phyloP scores from a whole-genome alignment of 345 rosid genomes.

The Euclidium syriacum region DNA sequence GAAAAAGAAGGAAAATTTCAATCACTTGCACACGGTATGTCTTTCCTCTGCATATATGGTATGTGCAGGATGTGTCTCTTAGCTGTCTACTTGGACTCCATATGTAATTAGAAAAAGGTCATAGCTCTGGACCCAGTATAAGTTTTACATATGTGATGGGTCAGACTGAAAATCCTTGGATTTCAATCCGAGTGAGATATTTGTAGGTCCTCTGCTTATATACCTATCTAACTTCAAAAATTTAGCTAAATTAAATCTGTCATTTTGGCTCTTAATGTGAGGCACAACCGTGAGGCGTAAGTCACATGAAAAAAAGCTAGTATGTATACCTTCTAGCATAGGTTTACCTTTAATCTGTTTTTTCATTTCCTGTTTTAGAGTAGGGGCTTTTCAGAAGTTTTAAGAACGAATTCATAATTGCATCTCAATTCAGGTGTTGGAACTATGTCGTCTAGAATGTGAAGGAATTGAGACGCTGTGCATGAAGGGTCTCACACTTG shows the following conservation, averaged over 20 bases:
- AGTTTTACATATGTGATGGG: conserved; percentile 8
- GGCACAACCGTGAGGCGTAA: not conserved
- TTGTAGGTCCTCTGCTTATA: not conserved
- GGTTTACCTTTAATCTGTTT: not conserved
- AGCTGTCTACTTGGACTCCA: not conserved
- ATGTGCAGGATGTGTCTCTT: not conserved
- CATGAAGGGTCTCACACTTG: conserved; percentile 69
- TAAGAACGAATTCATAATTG: conserved; percentile 4
- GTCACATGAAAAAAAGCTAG: not conserved
- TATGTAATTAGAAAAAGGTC: not conserved
- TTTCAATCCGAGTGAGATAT: not conserved
- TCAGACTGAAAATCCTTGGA: not conserved
- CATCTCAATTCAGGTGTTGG: conserved; percentile 48
- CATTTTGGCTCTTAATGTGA: not conserved
- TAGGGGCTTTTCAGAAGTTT: not conserved
- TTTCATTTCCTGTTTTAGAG: not conserved
- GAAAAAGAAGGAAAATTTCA: conserved; percentile 72
- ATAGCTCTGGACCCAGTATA: not conserved
- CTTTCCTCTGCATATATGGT: not conserved
- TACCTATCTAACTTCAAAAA: not conserved
- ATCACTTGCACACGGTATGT: conserved; percentile 64
- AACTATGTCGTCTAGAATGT: conserved; percentile 61
- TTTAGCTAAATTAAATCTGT: not conserved
- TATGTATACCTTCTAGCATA: not conserved
- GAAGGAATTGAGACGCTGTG: conserved; percentile 64